Evolutionary conservation across 2,329 filamentous ascomycete genomes (phyloP).

Genomic region (Phialemoniopsis sp.): DNA sequence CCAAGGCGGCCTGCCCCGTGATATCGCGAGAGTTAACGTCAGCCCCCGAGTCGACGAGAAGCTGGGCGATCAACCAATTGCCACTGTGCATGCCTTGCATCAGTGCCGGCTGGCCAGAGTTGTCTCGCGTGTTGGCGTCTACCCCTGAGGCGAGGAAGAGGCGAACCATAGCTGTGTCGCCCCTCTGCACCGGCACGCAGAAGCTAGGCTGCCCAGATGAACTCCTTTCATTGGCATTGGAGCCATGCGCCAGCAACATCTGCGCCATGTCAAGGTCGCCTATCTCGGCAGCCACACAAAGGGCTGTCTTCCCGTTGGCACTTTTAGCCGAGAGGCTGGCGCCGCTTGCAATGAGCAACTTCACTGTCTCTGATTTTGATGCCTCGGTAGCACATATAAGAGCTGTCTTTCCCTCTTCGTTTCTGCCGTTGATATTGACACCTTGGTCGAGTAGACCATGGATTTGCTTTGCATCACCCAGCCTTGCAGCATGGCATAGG

Average conservation of each 20-base stretch:
- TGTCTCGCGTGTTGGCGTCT: constrained; percentile 19
- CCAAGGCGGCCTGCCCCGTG: constrained; percentile 22
- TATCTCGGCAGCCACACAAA: constrained; percentile 14
- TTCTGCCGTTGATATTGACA: constrained; percentile 17
- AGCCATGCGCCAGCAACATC: constrained; percentile 25
- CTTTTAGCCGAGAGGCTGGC: constrained; percentile 13
- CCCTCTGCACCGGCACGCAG: constrained; percentile 17
- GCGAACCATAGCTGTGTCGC: constrained; percentile 23
- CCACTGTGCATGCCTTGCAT: constrained; percentile 24
- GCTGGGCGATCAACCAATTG: constrained; percentile 21
- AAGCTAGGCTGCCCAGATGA: constrained; percentile 13
- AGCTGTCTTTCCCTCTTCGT: constrained; percentile 19
- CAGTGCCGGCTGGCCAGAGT: constrained; percentile 24
- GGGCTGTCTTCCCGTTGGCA: no score
- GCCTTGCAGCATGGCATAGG: constrained; percentile 13
- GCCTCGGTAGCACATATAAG: constrained; percentile 17
- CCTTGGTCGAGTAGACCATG: constrained; percentile 13
- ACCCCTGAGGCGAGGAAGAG: constrained; percentile 28
- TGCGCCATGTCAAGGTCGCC: constrained; percentile 11
- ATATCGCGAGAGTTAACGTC: constrained; percentile 24
- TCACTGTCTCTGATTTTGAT: constrained; percentile 18
- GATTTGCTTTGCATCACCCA: constrained; percentile 10
- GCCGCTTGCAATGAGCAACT: constrained; percentile 24
- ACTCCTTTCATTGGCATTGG: constrained; percentile 24
- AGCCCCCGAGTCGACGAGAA: constrained; percentile 28